Percentiles rank a stretch among this genome's conserved stretches.
Evolutionary conservation across 2,329 filamentous ascomycete genomes (phyloP).

Genomic region (Penicillium sp.): DNA sequence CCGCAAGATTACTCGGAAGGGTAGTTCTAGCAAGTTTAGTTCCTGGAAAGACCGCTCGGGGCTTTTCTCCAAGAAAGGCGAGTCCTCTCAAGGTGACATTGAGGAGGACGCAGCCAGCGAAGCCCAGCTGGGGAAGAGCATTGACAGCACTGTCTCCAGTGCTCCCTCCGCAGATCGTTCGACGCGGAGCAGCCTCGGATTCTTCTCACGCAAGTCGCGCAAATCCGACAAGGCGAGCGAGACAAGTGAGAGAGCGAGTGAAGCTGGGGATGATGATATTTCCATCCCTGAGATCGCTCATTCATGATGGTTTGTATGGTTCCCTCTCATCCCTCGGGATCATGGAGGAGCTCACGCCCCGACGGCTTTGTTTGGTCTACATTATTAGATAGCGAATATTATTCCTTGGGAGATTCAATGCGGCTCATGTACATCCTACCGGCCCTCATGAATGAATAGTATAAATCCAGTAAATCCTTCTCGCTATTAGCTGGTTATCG

Average conservation of each 20-base stretch:
- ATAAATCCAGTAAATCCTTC: not conserved
- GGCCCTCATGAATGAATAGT: no score
- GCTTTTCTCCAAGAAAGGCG: conserved; percentile 50
- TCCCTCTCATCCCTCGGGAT: conserved; percentile 6
- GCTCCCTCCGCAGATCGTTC: conserved; percentile 46
- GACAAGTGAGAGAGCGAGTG: conserved; percentile 47
- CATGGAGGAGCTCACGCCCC: conserved; percentile 12
- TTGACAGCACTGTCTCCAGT: conserved; percentile 46
- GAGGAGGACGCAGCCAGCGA: conserved; percentile 47
- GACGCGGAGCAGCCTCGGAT: conserved; percentile 48
- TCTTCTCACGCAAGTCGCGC: conserved; percentile 52
- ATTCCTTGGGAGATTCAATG: conserved; percentile 3
- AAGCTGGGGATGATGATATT: conserved; percentile 46
- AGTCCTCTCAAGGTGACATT: conserved; percentile 46
- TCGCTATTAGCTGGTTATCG: not conserved
- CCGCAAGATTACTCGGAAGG: conserved; percentile 54
- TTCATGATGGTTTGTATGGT: conserved; percentile 8
- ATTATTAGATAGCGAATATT: conserved; percentile 9
- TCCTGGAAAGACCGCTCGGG: conserved; percentile 54
- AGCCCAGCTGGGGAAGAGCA: conserved; percentile 46
- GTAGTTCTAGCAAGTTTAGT: conserved; percentile 54
- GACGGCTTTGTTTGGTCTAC: conserved; percentile 7
- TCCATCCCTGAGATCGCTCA: conserved; percentile 35
- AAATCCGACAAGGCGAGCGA: conserved; percentile 48
- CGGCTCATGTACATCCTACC: not conserved